Conservation (phyloP, 306 rosid genomes). For the Pterocarpus santalinus region DNA sequence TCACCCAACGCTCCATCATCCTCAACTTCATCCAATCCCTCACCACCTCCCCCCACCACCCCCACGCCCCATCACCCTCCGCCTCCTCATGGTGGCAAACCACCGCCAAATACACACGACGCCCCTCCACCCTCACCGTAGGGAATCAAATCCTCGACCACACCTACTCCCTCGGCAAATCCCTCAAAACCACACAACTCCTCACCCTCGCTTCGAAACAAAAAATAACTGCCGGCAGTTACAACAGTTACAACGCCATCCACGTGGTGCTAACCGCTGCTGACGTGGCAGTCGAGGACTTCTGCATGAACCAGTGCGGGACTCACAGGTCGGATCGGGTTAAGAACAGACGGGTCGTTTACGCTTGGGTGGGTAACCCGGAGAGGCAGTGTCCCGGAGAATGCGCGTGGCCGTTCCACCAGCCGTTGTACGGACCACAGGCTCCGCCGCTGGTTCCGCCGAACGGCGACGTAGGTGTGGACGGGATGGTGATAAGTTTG, state of each 20-base stretch:
- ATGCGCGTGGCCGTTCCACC: slow-evolving; percentile 48
- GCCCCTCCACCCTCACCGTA: slow-evolving; percentile 38
- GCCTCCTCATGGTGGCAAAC: slow-evolving; percentile 43
- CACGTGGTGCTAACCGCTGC: slow-evolving; percentile 26
- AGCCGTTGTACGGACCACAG: slow-evolving; percentile 39
- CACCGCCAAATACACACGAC: slow-evolving; percentile 27
- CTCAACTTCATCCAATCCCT: slow-evolving; percentile 44
- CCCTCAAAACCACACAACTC: slow-evolving; percentile 32
- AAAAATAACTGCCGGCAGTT: not conserved
- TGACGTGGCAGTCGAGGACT: slow-evolving; percentile 49
- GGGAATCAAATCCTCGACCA: slow-evolving; percentile 35
- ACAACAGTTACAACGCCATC: not conserved
- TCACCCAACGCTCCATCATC: slow-evolving; percentile 54
- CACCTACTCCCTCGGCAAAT: slow-evolving; percentile 42
- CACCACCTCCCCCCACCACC: not conserved
- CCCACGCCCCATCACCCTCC: slow-evolving; percentile 12
- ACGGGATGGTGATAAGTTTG: slow-evolving; percentile 46
- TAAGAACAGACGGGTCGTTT: accelerated
- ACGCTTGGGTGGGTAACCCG: slow-evolving; percentile 49
- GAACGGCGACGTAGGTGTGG: slow-evolving; percentile 43
- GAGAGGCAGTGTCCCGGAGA: slow-evolving; percentile 44
- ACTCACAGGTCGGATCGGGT: slow-evolving; percentile 15
- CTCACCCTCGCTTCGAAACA: slow-evolving; percentile 11
- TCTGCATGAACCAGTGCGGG: slow-evolving; percentile 49
- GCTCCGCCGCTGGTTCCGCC: slow-evolving; percentile 39